A percentile compares a stretch with the other conserved stretches of the same genome.
These are phyloP conservation scores for Nicotiana benthamiana DNA, from an alignment of 257 asterid genomes.

Conservation along the genomic window DNA sequence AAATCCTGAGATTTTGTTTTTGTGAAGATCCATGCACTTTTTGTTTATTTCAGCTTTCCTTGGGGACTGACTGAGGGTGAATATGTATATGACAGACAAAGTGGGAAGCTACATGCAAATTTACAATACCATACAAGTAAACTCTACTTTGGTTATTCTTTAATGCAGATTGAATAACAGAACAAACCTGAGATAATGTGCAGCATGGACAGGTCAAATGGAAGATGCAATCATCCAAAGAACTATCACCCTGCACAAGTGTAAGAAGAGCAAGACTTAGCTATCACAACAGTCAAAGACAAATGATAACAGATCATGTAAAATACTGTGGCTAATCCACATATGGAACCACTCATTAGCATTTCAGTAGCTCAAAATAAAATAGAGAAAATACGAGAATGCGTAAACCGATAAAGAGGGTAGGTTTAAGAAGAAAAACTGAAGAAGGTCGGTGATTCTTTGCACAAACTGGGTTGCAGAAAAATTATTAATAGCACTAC, in stretches of 20 bases:
- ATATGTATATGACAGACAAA: background rate
- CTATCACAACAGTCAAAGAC: conserved; percentile 5
- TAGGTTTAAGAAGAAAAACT: background rate
- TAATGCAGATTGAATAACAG: conserved; percentile 6
- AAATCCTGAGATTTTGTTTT: background rate
- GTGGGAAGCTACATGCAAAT: background rate
- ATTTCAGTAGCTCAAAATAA: background rate
- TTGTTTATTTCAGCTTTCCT: background rate
- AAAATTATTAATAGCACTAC: background rate
- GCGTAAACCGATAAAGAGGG: background rate
- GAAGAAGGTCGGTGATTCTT: background rate
- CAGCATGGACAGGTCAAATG: conserved; percentile 90
- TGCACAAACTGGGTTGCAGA: background rate
- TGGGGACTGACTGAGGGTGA: background rate
- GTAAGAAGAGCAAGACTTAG: background rate
- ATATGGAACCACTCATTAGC: background rate
- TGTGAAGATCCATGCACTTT: background rate
- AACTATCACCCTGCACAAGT: conserved; percentile 63
- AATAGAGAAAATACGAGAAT: background rate
- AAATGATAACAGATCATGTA: background rate
- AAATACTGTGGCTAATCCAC: background rate
- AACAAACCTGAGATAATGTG: conserved; percentile 74
- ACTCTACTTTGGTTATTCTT: background rate
- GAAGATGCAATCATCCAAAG: conserved; percentile 64
- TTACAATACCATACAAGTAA: background rate